Conservation (phyloP, 2,329 filamentous ascomycete genomes). For the Pseudodiploospora longispora region DNA sequence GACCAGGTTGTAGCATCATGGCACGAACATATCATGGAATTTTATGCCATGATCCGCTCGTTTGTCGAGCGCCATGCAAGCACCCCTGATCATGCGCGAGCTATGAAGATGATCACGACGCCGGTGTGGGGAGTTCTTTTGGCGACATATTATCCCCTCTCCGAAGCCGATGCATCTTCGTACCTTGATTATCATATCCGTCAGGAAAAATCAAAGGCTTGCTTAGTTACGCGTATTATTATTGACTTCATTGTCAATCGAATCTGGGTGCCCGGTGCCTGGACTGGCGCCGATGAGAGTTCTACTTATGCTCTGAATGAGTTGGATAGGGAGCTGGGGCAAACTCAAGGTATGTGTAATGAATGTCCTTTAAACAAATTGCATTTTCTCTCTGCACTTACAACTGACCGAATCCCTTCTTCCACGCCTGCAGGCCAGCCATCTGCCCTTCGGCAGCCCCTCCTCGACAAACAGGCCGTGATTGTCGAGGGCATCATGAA, state of each 20-base stretch:
- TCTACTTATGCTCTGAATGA: slow-evolving; percentile 26
- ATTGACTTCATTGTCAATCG: slow-evolving; percentile 35
- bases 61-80: slow-evolving; percentile 29
- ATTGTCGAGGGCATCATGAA: slow-evolving; percentile 31
- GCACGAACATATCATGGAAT: slow-evolving; percentile 28
- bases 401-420: background rate
- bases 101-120: slow-evolving; percentile 20
- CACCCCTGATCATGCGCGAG: slow-evolving; percentile 20
- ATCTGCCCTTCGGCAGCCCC: slow-evolving; percentile 28
- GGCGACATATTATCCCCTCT: slow-evolving; percentile 29
- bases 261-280: slow-evolving; percentile 31
- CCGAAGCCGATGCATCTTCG: slow-evolving; percentile 28
- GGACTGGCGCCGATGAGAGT: slow-evolving; percentile 29
- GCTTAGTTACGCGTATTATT: slow-evolving; percentile 34
- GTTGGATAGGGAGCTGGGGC: slow-evolving; percentile 28
- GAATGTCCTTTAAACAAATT: background rate
- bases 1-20: slow-evolving; percentile 25
- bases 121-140: slow-evolving; percentile 29
- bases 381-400: too few species aligned
- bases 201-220: slow-evolving; percentile 31
- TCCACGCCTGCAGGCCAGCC: slow-evolving; percentile 21
- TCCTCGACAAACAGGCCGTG: slow-evolving; percentile 29
- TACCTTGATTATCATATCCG: slow-evolving; percentile 34
- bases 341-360: slow-evolving; percentile 22
- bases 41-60: slow-evolving; percentile 26